Evolutionary conservation across 805 yeast species (phyloP).

Genomic region (Sugiyamaella americana): DNA sequence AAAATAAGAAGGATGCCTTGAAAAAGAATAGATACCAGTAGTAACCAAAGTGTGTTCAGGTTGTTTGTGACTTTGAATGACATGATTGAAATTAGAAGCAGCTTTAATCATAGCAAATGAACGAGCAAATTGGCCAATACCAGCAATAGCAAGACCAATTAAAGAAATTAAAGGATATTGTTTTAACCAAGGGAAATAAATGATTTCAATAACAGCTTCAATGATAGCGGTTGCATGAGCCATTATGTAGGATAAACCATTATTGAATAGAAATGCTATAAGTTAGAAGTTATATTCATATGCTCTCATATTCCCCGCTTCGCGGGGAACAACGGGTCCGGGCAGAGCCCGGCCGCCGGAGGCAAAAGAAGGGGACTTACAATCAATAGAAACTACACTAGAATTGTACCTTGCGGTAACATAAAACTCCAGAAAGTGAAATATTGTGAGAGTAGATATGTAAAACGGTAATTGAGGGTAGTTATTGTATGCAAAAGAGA

Average conservation of each 20-base stretch:
- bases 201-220: constrained; percentile 44
- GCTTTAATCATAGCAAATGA: constrained; percentile 84
- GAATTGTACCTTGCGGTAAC: constrained; percentile 73
- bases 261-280: constrained; percentile 51
- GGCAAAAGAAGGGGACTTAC: constrained; percentile 13
- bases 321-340: no score
- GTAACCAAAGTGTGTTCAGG: constrained; percentile 64
- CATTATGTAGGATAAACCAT: constrained; percentile 50
- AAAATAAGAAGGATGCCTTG: constrained; percentile 85
- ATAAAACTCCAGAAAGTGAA: constrained; percentile 79
- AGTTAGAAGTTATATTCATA: not conserved
- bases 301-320: no score
- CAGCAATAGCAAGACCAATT: constrained; percentile 44
- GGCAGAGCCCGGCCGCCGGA: no score
- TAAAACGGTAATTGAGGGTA: constrained; percentile 40
- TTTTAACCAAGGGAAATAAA: constrained; percentile 38
- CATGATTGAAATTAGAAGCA: constrained; percentile 78
- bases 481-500: constrained; percentile 4
- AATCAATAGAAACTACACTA: constrained; percentile 58
- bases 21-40: constrained; percentile 56
- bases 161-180: constrained; percentile 21
- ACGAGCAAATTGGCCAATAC: constrained; percentile 63
- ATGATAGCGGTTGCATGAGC: constrained; percentile 52
- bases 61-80: constrained; percentile 50
- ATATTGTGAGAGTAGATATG: constrained; percentile 46